Evolutionary conservation across 495 filamentous ascomycete species (phyloP).

Genomic region (Penicillium alfredii): DNA sequence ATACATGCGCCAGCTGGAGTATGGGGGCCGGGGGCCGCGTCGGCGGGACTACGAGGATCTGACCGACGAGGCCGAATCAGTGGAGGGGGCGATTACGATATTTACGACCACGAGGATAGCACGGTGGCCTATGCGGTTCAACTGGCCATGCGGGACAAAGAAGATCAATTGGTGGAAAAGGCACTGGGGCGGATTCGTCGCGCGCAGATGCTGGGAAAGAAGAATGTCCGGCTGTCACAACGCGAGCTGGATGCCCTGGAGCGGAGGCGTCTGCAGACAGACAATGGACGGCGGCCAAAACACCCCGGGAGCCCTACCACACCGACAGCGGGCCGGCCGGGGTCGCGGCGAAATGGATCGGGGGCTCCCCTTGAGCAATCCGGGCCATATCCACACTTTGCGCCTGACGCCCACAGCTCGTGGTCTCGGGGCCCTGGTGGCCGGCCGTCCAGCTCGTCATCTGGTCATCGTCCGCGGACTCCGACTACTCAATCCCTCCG

Average conservation of each 20-base stretch:
- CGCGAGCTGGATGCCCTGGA: constrained; percentile 73
- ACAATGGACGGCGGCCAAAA: constrained; percentile 19
- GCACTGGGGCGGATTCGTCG: constrained; percentile 71
- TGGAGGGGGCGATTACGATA: constrained; percentile 50
- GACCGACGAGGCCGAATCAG: constrained; percentile 38
- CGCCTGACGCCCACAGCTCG: constrained; percentile 17
- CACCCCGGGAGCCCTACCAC: constrained; percentile 5
- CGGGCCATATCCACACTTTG: constrained; percentile 21
- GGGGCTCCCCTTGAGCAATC: constrained; percentile 20
- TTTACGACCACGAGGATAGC: constrained; percentile 48
- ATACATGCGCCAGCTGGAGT: constrained; percentile 25
- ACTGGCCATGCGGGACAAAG: constrained; percentile 55
- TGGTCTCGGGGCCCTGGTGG: constrained; percentile 21
- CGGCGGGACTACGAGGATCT: constrained; percentile 46
- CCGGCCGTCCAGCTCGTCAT: constrained; percentile 30
- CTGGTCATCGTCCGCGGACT: constrained; percentile 30
- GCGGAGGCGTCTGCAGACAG: constrained; percentile 54
- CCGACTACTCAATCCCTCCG: constrained; percentile 36
- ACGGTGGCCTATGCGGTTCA: constrained; percentile 46
- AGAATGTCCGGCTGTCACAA: constrained; percentile 68
- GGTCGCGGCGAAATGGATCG: constrained; percentile 20
- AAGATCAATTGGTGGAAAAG: constrained; percentile 66
- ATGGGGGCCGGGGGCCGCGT: constrained; percentile 31
- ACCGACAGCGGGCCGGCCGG: constrained; percentile 7
- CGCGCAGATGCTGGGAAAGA: constrained; percentile 65